Evolutionary conservation across 2,329 filamentous ascomycete species (phyloP).

Genomic region (Neonectria neomacrospora): DNA sequence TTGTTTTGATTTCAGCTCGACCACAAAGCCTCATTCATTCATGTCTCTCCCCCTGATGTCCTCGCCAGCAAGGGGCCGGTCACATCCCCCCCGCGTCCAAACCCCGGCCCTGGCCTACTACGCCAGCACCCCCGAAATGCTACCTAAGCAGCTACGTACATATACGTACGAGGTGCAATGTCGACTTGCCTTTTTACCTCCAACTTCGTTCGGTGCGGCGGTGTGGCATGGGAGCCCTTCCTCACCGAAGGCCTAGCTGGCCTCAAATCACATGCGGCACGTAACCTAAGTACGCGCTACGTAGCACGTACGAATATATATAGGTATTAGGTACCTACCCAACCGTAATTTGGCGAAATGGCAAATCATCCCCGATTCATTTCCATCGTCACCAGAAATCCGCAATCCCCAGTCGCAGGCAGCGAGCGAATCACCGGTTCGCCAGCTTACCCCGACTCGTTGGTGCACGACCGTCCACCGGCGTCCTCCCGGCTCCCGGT

Average conservation of each 20-base stretch:
- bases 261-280: background rate
- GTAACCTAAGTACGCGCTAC: too few species aligned
- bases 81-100: constrained; percentile 20
- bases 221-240: background rate
- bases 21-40: background rate
- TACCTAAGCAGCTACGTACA: background rate
- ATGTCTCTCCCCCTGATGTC: constrained; percentile 21
- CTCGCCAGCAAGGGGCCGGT: constrained; percentile 21
- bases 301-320: too few species aligned
- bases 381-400: background rate
- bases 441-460: constrained; percentile 17
- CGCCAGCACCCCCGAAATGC: background rate
- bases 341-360: constrained; percentile 2
- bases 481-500: constrained; percentile 3
- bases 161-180: background rate
- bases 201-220: background rate
- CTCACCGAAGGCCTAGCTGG: constrained; percentile 4
- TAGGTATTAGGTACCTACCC: too few species aligned
- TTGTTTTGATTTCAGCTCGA: background rate
- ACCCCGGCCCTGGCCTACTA: constrained; percentile 14
- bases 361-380: constrained; percentile 4
- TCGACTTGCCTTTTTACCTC: background rate
- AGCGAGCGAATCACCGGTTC: constrained; percentile 22
- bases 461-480: constrained; percentile 8
- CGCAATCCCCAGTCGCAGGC: background rate